phyloP scores from a whole-genome alignment of 345 rosid species.

The Murraya paniculata region DNA sequence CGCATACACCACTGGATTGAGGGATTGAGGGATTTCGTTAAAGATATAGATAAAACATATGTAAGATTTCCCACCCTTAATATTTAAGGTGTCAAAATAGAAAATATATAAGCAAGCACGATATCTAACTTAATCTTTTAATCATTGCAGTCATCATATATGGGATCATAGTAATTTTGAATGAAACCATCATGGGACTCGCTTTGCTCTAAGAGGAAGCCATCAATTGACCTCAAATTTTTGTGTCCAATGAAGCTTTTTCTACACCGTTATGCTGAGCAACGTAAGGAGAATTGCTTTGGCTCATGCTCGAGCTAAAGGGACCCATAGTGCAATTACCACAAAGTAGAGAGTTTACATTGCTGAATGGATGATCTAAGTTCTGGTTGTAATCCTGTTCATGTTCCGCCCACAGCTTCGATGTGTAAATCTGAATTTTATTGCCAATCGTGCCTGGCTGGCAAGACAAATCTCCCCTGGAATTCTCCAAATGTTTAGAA shows the following conservation, averaged over 20 bases:
- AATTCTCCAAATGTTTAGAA: constrained; percentile 29
- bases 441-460: constrained; percentile 44
- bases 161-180: constrained; percentile 46
- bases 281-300: constrained; percentile 24
- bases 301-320: constrained; percentile 26
- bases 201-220: constrained; percentile 35
- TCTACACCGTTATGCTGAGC: constrained; percentile 36
- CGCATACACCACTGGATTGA: not conserved
- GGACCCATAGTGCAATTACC: constrained; percentile 25
- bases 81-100: not conserved
- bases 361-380: constrained; percentile 31
- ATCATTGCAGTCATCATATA: constrained; percentile 63
- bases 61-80: not conserved
- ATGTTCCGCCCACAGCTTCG: constrained; percentile 52
- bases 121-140: constrained; percentile 47
- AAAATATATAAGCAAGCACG: not conserved
- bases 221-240: constrained; percentile 38
- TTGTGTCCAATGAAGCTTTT: constrained; percentile 35
- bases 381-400: constrained; percentile 27
- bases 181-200: constrained; percentile 43
- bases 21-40: not conserved
- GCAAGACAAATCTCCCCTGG: constrained; percentile 42
- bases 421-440: constrained; percentile 35
- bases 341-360: constrained; percentile 35
- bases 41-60: not conserved